These are phyloP conservation scores for Eucalyptus erythrocorys DNA, from an alignment of 345 rosid species.

Conservation along the genomic window DNA sequence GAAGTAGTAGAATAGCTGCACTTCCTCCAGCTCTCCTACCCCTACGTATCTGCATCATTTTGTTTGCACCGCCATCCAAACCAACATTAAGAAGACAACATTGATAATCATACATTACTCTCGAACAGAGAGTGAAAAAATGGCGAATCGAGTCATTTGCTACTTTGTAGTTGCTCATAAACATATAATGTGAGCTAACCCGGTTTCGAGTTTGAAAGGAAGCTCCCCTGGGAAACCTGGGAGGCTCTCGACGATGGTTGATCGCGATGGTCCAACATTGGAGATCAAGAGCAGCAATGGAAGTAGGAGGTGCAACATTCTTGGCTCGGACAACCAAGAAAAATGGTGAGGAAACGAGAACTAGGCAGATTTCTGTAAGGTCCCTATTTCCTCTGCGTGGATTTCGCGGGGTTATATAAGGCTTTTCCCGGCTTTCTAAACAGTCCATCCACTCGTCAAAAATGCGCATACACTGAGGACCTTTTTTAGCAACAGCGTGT, in stretches of 20 bases:
- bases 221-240: constrained; percentile 10
- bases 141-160: neutral
- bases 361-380: neutral
- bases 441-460: neutral
- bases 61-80: neutral
- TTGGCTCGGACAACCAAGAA: neutral
- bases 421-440: neutral
- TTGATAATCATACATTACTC: neutral
- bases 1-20: constrained; percentile 10
- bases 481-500: no score
- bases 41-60: constrained; percentile 3
- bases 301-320: neutral
- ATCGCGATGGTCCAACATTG: neutral
- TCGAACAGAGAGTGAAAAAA: neutral
- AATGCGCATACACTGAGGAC: neutral
- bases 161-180: neutral
- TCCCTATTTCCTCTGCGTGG: neutral
- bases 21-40: constrained; percentile 7
- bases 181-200: neutral
- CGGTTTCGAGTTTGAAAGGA: constrained; percentile 13
- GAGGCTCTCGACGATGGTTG: neutral
- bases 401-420: neutral
- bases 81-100: neutral
- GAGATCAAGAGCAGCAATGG: neutral
- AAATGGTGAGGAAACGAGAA: neutral